These are phyloP conservation scores for Mortierella sp. DNA, from an alignment of 371 early-diverging fungal genomes.

Conservation along the genomic window DNA sequence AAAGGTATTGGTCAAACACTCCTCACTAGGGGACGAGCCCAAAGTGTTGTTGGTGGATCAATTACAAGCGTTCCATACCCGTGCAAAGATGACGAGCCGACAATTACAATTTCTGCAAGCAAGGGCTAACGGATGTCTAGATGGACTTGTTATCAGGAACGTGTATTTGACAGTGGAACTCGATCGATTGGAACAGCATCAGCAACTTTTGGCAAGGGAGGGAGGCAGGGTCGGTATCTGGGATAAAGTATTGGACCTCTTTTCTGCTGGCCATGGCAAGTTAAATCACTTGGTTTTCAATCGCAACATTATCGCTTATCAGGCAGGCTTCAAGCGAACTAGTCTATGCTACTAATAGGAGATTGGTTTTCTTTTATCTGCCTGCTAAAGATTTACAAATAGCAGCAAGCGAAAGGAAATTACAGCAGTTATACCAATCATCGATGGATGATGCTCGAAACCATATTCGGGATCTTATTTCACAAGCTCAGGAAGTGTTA, in stretches of 20 bases:
- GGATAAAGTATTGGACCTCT: conserved; percentile 9
- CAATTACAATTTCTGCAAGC: conserved; percentile 39
- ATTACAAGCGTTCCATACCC: conserved; percentile 27
- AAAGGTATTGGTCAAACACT: conserved; percentile 38
- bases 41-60: conserved; percentile 18
- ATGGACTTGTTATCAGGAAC: conserved; percentile 44
- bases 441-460: conserved; percentile 37
- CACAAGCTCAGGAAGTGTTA: conserved; percentile 30
- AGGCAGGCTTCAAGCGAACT: no score
- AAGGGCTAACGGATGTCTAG: conserved; percentile 39
- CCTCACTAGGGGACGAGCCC: conserved; percentile 12
- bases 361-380: neutral
- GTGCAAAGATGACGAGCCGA: conserved; percentile 26
- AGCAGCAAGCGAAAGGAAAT: conserved; percentile 14
- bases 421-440: conserved; percentile 24
- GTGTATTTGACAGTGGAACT: conserved; percentile 29
- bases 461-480: conserved; percentile 37
- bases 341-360: no score
- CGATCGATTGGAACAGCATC: conserved; percentile 33
- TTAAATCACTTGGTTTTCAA: neutral
- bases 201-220: neutral
- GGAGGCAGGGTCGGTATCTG: neutral
- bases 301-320: no score
- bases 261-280: conserved; percentile 24
- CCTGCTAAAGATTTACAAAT: conserved; percentile 11